Conservation (phyloP, 1,139 yeast species). For the Protomyces macrosporus region DNA sequence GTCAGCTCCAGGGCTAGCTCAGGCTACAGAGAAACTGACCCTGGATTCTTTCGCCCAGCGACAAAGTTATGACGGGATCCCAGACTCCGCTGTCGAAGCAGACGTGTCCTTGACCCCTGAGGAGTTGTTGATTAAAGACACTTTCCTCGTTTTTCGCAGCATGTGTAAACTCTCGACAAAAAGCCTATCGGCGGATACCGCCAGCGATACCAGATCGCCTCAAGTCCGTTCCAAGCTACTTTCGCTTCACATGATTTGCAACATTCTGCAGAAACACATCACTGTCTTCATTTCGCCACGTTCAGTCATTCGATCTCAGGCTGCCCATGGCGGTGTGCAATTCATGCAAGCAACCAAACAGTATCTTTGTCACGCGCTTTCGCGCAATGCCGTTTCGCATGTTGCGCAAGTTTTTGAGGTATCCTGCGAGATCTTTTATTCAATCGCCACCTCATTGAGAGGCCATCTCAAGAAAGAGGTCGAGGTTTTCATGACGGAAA, state of each 20-base stretch:
- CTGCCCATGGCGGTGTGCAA: constrained; percentile 55
- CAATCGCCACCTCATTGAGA: constrained; percentile 73
- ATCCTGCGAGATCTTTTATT: constrained; percentile 88
- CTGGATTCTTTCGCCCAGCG: constrained; percentile 34
- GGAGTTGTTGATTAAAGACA: constrained; percentile 77
- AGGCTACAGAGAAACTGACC: constrained; percentile 33
- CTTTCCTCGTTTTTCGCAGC: constrained; percentile 84
- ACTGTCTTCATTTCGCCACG: constrained; percentile 66
- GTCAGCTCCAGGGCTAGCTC: constrained; percentile 8
- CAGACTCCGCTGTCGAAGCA: constrained; percentile 30
- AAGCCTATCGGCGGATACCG: constrained; percentile 52
- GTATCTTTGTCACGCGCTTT: constrained; percentile 71
- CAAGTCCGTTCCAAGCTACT: constrained; percentile 85
- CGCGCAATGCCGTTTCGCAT: constrained; percentile 90
- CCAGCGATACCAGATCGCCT: constrained; percentile 78
- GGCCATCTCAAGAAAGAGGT: constrained; percentile 86
- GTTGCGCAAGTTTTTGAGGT: constrained; percentile 89
- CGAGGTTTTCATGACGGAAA: constrained; percentile 87
- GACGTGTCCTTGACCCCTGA: constrained; percentile 46
- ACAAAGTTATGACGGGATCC: constrained; percentile 32
- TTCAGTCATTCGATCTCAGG: constrained; percentile 55
- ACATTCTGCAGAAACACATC: constrained; percentile 77
- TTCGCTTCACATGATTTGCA: constrained; percentile 81
- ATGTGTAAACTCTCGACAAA: constrained; percentile 91
- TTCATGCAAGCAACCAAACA: constrained; percentile 79